phyloP scores from a whole-genome alignment of 163 green algal genomes.

The Chlamydomonas reinhardtii region DNA sequence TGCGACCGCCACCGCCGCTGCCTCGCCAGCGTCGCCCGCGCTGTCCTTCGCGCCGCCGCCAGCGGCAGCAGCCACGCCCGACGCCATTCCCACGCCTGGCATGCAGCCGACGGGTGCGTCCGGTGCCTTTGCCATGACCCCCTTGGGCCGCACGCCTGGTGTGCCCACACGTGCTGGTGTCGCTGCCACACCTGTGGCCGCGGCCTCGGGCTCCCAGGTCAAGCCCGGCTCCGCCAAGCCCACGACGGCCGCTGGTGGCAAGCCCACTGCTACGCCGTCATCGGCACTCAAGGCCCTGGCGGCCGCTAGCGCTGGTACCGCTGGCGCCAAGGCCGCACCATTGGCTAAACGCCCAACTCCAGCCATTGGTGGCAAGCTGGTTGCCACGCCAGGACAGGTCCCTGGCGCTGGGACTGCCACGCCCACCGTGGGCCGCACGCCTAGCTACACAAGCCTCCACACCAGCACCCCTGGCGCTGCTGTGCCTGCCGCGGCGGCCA shows the following conservation, averaged over 20 bases:
- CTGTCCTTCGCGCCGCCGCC: neutral
- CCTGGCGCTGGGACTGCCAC: neutral
- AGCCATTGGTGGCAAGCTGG: neutral
- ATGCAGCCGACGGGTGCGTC: neutral
- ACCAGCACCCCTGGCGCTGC: neutral
- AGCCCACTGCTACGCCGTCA: neutral
- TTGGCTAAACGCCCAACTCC: neutral
- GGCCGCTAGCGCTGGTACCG: slow-evolving; percentile 1
- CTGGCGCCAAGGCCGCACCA: neutral
- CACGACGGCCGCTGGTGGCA: neutral
- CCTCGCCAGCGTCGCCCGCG: neutral
- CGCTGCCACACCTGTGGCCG: no score
- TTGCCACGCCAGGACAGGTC: neutral
- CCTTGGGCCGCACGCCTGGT: no score
- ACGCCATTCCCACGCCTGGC: neutral
- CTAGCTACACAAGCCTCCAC: neutral
- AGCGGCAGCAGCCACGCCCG: neutral
- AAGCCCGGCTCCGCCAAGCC: neutral
- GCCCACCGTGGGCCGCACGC: neutral
- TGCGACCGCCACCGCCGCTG: neutral
- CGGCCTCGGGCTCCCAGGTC: no score
- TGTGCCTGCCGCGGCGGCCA: no score
- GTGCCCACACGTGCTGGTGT: no score
- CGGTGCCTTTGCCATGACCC: no score
- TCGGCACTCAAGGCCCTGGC: slow-evolving; percentile 26